Conservation (phyloP, 1,139 yeast species). For the Meyerozyma carpophila region DNA sequence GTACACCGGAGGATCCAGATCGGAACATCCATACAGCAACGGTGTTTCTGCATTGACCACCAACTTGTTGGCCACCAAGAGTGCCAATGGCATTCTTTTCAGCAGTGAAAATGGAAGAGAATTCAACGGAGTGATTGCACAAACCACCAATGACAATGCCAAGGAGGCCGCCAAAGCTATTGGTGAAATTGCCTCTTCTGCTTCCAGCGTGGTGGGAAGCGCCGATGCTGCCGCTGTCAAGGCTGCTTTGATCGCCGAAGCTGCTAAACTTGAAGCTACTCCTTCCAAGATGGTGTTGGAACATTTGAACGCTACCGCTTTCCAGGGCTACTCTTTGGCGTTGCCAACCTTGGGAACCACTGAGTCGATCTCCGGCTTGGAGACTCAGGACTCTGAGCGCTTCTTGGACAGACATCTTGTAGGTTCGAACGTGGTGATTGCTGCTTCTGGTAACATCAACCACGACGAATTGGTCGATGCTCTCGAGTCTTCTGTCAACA, state of each 20-base stretch:
- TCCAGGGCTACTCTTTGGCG: slow-evolving; percentile 77
- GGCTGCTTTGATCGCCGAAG: slow-evolving; percentile 31
- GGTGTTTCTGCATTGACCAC: slow-evolving; percentile 70
- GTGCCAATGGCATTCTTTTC: slow-evolving; percentile 41
- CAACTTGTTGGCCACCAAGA: slow-evolving; percentile 39
- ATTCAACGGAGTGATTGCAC: slow-evolving; percentile 48
- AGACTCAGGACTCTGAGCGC: slow-evolving; percentile 50
- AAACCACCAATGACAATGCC: slow-evolving; percentile 41
- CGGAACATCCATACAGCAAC: slow-evolving; percentile 74
- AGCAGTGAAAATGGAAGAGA: slow-evolving; percentile 46
- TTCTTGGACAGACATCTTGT: slow-evolving; percentile 55
- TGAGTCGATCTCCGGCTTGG: slow-evolving; percentile 56
- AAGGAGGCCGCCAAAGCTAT: slow-evolving; percentile 38
- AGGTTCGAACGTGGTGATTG: slow-evolving; percentile 60
- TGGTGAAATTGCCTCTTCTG: slow-evolving; percentile 31
- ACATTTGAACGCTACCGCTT: slow-evolving; percentile 75
- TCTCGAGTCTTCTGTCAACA: slow-evolving; percentile 44
- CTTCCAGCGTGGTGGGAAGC: slow-evolving; percentile 25
- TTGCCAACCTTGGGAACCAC: slow-evolving; percentile 70
- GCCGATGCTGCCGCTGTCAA: slow-evolving; percentile 31
- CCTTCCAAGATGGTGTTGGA: slow-evolving; percentile 53
- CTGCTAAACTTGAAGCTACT: slow-evolving; percentile 39
- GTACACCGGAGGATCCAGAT: slow-evolving; percentile 71
- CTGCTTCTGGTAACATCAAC: slow-evolving; percentile 66
- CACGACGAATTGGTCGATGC: slow-evolving; percentile 67